These are phyloP conservation scores for Zygosaccharomyces rouxii DNA, from an alignment of 805 yeast species.

Conservation along the genomic window DNA sequence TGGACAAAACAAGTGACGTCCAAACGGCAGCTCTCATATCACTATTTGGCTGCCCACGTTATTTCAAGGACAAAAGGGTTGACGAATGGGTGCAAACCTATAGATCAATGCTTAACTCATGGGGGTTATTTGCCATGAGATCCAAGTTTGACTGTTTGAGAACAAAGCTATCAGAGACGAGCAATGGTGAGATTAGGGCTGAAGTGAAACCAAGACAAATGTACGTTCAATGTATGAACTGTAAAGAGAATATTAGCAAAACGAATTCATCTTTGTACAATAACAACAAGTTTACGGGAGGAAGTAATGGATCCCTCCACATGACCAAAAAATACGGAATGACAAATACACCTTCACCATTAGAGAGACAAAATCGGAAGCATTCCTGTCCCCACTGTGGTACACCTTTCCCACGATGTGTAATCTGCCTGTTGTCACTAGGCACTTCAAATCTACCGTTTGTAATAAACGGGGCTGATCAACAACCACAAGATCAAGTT, in stretches of 20 bases:
- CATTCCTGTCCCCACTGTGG: constrained; percentile 79
- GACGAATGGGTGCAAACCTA: constrained; percentile 76
- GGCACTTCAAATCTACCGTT: constrained; percentile 47
- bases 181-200: constrained; percentile 44
- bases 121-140: constrained; percentile 72
- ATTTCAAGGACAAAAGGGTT: constrained; percentile 67
- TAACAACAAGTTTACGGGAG: constrained; percentile 1
- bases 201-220: constrained; percentile 66
- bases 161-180: constrained; percentile 54
- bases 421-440: constrained; percentile 75
- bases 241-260: constrained; percentile 65
- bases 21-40: constrained; percentile 86
- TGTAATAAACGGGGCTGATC: constrained; percentile 26
- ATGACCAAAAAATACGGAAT: constrained; percentile 14
- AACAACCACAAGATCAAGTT: not conserved
- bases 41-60: constrained; percentile 78
- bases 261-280: constrained; percentile 9
- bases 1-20: constrained; percentile 82
- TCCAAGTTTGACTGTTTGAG: constrained; percentile 84
- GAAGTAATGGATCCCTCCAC: constrained; percentile 7
- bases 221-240: constrained; percentile 72
- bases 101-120: constrained; percentile 63
- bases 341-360: constrained; percentile 11
- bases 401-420: constrained; percentile 81
- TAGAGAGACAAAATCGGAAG: constrained; percentile 19